Base-by-base conservation (phyloP, 1,139 yeast species). In the Magnusiomyces paraingens region DNA sequence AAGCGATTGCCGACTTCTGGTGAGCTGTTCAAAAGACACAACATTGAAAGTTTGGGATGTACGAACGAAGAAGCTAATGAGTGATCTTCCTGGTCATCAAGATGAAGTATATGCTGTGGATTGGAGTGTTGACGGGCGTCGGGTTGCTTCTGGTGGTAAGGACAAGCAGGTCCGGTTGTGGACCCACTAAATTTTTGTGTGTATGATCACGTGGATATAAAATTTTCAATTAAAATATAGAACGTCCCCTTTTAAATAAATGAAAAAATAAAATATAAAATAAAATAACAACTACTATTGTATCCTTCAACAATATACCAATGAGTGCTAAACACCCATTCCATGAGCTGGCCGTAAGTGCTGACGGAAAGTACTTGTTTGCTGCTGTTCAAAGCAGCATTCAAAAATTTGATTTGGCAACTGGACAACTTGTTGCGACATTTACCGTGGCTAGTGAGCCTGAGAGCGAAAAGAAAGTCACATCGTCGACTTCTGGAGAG, bases 31-130 rank as follows among this genome's bases (percentile, higher is more conserved):
- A 21, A 93, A 93, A 69, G 99, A 93, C 68, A 91, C 99, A 1
- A 94, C 99, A 0, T 78, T 94, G 65, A 93, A 93, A 70, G 96
- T 93, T 1, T 93, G 99, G 99, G 98, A 93, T 68, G 82, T 93
- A 35, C 78, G 87, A 63, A 86, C 96, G 2, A 78, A 86, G 59
- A 91, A 93, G 67, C 74, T 93, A 58, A 79, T 82, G 60, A 90
- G 86, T 15, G 99, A 93, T 70, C 77, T 93, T 57, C 98, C 99
- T 0, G 99, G 99, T 1, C 99, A 93, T 68, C 76, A 83, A 18
- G 99, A 93, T 65, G 99, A 93, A 69, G 97, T 93, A 0, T 93
- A 82, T 67, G 95, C 98, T 0, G 97, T 94, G 2, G 99, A 93
- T 66, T 93, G 99, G 99, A 87, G 96, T 73, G 82, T 86, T 55